phyloP scores from a whole-genome alignment of 2,329 filamentous ascomycete species.

The Xylariaceae sp. region DNA sequence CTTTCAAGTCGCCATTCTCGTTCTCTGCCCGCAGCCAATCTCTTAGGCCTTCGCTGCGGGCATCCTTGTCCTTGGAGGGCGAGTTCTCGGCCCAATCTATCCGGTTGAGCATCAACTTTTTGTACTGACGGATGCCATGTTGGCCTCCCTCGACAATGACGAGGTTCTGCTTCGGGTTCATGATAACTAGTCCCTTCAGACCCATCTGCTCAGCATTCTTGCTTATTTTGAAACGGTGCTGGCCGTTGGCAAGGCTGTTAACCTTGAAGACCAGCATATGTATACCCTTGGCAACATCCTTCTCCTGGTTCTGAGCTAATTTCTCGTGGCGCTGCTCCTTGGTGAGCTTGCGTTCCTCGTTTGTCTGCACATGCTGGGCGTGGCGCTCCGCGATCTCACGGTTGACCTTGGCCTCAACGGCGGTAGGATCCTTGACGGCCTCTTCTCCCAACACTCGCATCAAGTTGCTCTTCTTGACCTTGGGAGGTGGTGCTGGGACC shows the following conservation, averaged over 20 bases:
- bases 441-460: slow-evolving; percentile 95
- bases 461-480: slow-evolving; percentile 95
- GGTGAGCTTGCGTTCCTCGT: slow-evolving; percentile 81
- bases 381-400: slow-evolving; percentile 85
- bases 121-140: slow-evolving; percentile 78
- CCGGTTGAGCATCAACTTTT: slow-evolving; percentile 88
- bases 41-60: slow-evolving; percentile 56
- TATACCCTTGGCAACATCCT: slow-evolving; percentile 83
- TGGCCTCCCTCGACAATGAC: slow-evolving; percentile 89
- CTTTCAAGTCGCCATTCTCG: slow-evolving; percentile 72
- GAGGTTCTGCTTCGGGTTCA: slow-evolving; percentile 84
- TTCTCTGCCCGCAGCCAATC: slow-evolving; percentile 79
- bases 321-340: slow-evolving; percentile 88
- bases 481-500: slow-evolving; percentile 84
- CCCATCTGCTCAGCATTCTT: slow-evolving; percentile 87
- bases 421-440: slow-evolving; percentile 90
- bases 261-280: slow-evolving; percentile 86
- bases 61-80: slow-evolving; percentile 58
- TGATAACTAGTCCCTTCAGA: slow-evolving; percentile 84
- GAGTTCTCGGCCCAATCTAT: slow-evolving; percentile 94
- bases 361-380: slow-evolving; percentile 70
- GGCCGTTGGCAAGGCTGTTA: slow-evolving; percentile 81
- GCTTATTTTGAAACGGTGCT: slow-evolving; percentile 89
- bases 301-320: slow-evolving; percentile 74
- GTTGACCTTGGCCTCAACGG: slow-evolving; percentile 91